phyloP scores from a whole-genome alignment of 139 green algal species.

The Microglena sp. region DNA sequence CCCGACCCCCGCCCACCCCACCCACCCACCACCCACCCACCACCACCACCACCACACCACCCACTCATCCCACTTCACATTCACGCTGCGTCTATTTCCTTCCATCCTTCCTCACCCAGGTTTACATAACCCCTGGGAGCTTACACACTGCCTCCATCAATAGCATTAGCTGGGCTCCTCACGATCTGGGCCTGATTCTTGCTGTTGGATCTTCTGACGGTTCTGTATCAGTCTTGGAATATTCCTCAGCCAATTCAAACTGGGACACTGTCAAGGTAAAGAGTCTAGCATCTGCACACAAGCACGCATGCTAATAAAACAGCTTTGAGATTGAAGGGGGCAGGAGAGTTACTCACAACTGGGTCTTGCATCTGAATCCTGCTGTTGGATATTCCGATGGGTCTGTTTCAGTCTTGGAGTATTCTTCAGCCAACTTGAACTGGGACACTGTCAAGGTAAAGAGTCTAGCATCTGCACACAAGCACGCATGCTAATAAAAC shows the following conservation, averaged over 20 bases:
- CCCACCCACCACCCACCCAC: no score
- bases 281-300: neutral
- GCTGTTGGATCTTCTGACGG: constrained; percentile 88
- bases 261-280: constrained; percentile 56
- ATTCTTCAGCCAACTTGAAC: no score
- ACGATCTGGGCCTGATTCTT: constrained; percentile 84
- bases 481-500: neutral
- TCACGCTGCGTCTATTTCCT: no score
- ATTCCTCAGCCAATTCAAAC: constrained; percentile 22
- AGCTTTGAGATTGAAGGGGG: no score
- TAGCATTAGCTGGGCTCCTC: constrained; percentile 80
- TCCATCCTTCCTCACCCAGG: constrained; percentile 14
- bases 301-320: neutral
- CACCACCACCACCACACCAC: no score
- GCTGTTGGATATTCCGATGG: no score
- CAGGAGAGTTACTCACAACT: no score
- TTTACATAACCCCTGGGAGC: constrained; percentile 39
- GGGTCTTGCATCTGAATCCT: no score
- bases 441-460: no score
- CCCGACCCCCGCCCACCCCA: no score
- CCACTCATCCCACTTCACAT: no score
- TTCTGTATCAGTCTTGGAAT: constrained; percentile 61
- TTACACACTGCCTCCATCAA: constrained; percentile 82
- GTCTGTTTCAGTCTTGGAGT: no score
- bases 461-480: neutral